phyloP scores from a whole-genome alignment of 805 yeast genomes.

The Yarrowia deformans region DNA sequence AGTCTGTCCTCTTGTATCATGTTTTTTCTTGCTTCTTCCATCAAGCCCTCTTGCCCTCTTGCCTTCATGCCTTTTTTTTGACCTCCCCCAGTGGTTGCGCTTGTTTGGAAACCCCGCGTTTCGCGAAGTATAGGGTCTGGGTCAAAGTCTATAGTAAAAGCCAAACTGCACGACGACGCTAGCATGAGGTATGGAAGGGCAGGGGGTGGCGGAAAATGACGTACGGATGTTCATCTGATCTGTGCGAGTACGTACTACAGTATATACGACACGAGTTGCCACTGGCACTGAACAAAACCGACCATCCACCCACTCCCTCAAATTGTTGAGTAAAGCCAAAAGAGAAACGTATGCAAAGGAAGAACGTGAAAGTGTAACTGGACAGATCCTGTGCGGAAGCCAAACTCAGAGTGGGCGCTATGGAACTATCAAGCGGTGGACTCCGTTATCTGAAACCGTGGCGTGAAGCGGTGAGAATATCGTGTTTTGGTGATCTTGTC shows the following conservation, averaged over 20 bases:
- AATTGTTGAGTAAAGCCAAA: slow-evolving; percentile 16
- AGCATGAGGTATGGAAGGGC: not conserved
- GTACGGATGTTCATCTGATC: too few species aligned
- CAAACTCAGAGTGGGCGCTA: slow-evolving; percentile 16
- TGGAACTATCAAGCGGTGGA: too few species aligned
- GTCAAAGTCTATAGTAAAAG: not conserved
- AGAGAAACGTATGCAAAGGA: slow-evolving; percentile 1
- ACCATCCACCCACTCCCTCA: too few species aligned
- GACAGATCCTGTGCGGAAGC: slow-evolving; percentile 9
- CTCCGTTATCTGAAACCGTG: slow-evolving; percentile 9
- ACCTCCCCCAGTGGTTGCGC: not conserved
- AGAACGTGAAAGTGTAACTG: slow-evolving; percentile 20
- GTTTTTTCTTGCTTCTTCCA: too few species aligned
- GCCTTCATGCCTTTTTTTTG: too few species aligned
- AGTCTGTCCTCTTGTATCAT: too few species aligned
- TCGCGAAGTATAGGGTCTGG: not conserved
- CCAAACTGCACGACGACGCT: not conserved
- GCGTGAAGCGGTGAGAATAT: not conserved
- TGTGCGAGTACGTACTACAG: too few species aligned
- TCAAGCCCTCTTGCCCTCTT: too few species aligned
- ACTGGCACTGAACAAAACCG: too few species aligned
- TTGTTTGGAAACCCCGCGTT: slow-evolving; percentile 31
- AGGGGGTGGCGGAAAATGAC: too few species aligned
- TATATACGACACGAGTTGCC: not conserved
- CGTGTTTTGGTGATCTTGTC: too few species aligned